These are phyloP conservation scores for Wickerhamomyces rabaulensis DNA, from an alignment of 805 yeast genomes.

Conservation along the genomic window DNA sequence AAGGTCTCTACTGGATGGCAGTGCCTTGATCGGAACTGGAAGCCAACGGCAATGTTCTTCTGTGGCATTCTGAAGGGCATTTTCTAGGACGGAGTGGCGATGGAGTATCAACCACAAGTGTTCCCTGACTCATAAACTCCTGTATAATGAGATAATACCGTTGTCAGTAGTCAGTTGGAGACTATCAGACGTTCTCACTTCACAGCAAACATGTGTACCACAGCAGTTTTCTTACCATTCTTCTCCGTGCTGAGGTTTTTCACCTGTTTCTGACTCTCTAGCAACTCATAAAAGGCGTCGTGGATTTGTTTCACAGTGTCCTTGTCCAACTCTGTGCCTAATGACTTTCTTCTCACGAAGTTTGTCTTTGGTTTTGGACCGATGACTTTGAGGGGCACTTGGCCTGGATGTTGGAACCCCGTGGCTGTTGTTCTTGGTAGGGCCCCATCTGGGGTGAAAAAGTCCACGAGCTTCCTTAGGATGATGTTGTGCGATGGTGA, in stretches of 20 bases:
- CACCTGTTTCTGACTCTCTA: neutral
- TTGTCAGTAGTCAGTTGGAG: no score
- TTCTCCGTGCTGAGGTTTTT: neutral
- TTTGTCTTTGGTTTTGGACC: neutral
- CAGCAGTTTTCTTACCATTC: neutral
- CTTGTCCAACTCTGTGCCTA: neutral
- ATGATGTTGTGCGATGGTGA: no score
- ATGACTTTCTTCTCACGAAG: neutral
- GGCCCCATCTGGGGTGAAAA: neutral
- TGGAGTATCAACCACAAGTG: no score
- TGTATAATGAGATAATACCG: no score
- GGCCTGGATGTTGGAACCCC: neutral
- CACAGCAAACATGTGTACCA: no score
- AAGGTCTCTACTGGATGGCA: no score
- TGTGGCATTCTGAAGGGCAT: no score
- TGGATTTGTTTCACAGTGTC: neutral
- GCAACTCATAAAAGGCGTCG: neutral
- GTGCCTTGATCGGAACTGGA: no score
- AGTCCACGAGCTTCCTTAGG: neutral
- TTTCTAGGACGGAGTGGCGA: no score
- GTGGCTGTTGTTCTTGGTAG: neutral
- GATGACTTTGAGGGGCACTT: neutral
- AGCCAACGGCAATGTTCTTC: no score
- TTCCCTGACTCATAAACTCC: no score
- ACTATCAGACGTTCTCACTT: no score